Conservation (phyloP, 1,284 basidiomycete species). For the Gymnopus androsaceus region DNA sequence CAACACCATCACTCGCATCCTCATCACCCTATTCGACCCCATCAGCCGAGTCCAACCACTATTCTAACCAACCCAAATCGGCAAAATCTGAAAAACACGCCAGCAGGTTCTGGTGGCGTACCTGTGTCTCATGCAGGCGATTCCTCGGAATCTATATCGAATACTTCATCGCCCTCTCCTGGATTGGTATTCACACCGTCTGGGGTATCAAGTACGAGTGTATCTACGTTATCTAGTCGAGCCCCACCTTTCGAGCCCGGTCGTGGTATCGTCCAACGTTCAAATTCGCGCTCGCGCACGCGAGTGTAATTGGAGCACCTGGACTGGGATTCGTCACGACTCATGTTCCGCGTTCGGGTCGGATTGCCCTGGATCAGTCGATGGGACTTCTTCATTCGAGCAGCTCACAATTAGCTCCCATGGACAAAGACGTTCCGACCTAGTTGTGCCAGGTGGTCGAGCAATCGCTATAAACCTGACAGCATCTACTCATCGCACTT, state of each 20-base stretch:
- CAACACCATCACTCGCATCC: constrained; percentile 2
- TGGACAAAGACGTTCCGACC: too few species aligned
- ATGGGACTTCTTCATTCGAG: too few species aligned
- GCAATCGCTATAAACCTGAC: too few species aligned
- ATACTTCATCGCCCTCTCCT: constrained; percentile 14
- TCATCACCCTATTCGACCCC: constrained; percentile 2
- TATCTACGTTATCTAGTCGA: constrained; percentile 50
- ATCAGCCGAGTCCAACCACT: constrained; percentile 16
- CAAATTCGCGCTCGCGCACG: constrained; percentile 4
- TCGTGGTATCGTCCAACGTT: constrained; percentile 13
- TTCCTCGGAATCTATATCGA: constrained; percentile 17
- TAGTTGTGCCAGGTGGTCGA: too few species aligned
- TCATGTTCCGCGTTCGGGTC: too few species aligned
- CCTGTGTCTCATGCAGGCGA: background rate
- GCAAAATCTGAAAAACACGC: constrained; percentile 23
- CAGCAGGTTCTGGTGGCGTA: constrained; percentile 24
- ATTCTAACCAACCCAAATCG: constrained; percentile 34
- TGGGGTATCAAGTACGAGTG: constrained; percentile 15
- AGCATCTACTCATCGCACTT: too few species aligned
- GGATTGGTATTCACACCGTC: constrained; percentile 17
- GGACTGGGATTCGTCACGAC: too few species aligned
- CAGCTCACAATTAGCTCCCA: too few species aligned
- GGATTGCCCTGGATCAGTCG: too few species aligned
- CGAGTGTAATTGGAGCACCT: background rate
- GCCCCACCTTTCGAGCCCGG: constrained; percentile 55